These are phyloP conservation scores for Gossypium ekmanianum DNA, from an alignment of 345 rosid species.

Conservation along the genomic window DNA sequence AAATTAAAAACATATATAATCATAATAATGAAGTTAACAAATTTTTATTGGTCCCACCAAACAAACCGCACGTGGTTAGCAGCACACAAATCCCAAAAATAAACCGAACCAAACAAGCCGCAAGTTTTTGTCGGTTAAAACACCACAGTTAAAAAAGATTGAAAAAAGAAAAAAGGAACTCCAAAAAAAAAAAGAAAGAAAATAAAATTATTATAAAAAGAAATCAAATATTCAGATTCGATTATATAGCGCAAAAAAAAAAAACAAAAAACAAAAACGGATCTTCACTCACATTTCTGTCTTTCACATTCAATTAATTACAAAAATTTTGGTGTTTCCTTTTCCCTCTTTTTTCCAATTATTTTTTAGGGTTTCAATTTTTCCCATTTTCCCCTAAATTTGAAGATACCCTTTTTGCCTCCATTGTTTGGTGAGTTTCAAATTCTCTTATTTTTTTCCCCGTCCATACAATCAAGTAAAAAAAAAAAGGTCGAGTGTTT, in stretches of 20 bases:
- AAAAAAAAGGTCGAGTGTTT: not conserved
- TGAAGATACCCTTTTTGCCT: not conserved
- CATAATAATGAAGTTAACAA: too few species aligned
- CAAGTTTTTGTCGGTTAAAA: too few species aligned
- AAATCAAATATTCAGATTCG: slow-evolving; percentile 5
- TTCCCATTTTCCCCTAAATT: not conserved
- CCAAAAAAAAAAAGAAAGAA: too few species aligned
- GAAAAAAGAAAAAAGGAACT: too few species aligned
- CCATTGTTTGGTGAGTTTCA: slow-evolving; percentile 12
- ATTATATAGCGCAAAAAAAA: not conserved
- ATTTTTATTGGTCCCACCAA: not conserved
- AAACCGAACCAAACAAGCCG: too few species aligned
- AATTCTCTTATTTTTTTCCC: not conserved
- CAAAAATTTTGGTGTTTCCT: not conserved
- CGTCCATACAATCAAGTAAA: slow-evolving; percentile 4
- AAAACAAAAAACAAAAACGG: not conserved
- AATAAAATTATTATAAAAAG: too few species aligned
- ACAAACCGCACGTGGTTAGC: not conserved
- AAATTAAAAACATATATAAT: too few species aligned
- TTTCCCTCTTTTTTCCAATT: not conserved
- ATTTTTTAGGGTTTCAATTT: slow-evolving; percentile 23
- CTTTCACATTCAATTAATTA: slow-evolving; percentile 10
- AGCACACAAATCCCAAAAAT: not conserved
- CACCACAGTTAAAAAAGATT: too few species aligned
- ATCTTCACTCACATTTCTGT: slow-evolving; percentile 12